A percentile compares a stretch with the other conserved stretches of the same genome.
Conservation (phyloP, 2,329 filamentous ascomycete species). For the Arthrobotrys musiformis region DNA sequence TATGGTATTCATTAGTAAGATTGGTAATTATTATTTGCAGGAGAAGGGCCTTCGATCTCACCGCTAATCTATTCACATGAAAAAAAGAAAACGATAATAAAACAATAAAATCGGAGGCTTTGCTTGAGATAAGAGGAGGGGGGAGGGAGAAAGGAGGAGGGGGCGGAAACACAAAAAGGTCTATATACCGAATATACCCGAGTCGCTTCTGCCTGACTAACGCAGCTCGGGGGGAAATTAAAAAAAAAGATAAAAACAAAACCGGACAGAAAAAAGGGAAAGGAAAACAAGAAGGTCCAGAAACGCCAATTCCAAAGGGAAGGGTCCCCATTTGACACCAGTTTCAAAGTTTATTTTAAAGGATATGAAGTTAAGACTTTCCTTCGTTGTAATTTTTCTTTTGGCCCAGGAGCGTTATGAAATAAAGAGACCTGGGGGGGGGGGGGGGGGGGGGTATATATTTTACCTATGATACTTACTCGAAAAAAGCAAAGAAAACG, state of each 20-base stretch:
- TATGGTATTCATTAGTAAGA: neutral
- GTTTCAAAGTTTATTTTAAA: constrained; percentile 9
- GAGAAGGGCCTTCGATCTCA: neutral
- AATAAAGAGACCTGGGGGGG: neutral
- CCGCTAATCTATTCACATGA: constrained; percentile 22
- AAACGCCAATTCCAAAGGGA: constrained; percentile 1
- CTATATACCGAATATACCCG: neutral
- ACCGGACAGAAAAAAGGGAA: neutral
- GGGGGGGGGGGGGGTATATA: neutral
- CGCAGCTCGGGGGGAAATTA: neutral
- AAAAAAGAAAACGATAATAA: neutral
- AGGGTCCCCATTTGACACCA: constrained; percentile 19
- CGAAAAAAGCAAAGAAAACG: constrained; percentile 26
- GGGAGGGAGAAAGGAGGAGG: neutral
- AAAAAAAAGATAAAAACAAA: too few relatives aligned
- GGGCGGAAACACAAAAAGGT: neutral
- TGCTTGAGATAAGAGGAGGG: neutral
- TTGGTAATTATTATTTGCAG: constrained; percentile 26
- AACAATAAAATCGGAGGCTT: neutral
- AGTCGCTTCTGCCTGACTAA: neutral
- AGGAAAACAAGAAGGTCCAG: neutral
- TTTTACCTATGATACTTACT: constrained; percentile 8
- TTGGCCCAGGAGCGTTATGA: neutral
- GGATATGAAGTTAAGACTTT: constrained; percentile 15
- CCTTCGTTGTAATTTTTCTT: neutral